These are phyloP conservation scores for Pseudogymnoascus sp. DNA, from an alignment of 2,329 filamentous ascomycete genomes.

Conservation along the genomic window DNA sequence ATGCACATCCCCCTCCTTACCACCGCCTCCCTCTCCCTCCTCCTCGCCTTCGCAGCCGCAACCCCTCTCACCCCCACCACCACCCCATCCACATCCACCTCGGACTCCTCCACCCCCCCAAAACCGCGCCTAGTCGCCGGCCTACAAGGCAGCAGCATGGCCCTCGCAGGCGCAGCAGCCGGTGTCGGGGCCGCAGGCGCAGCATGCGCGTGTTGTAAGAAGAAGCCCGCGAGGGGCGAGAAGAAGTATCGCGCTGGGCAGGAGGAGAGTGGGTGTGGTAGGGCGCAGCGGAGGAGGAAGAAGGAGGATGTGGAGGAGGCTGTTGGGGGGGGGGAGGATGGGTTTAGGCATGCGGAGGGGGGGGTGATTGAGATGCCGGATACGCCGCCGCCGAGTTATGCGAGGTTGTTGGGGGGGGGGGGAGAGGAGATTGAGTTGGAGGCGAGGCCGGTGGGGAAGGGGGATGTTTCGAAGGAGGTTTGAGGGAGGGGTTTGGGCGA, in stretches of 20 bases:
- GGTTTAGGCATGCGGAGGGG: background rate
- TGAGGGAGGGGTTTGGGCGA: background rate
- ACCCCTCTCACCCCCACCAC: background rate
- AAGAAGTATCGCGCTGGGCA: background rate
- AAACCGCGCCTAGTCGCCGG: background rate
- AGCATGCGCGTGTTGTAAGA: background rate
- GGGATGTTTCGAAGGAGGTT: background rate
- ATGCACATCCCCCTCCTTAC: background rate
- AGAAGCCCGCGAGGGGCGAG: background rate
- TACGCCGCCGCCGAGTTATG: background rate
- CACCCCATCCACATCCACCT: background rate
- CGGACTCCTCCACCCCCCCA: background rate
- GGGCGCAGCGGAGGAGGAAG: background rate
- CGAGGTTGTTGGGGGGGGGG: background rate
- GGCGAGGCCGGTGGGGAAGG: background rate
- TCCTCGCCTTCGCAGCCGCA: background rate
- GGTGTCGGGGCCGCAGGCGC: background rate
- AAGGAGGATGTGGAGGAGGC: background rate
- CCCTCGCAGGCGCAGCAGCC: background rate
- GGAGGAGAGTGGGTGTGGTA: background rate
- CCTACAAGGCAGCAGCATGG: background rate
- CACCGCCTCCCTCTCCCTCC: background rate
- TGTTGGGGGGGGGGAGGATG: background rate
- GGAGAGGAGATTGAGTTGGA: background rate
- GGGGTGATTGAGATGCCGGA: background rate